phyloP scores from a whole-genome alignment of 768 basidiomycete species.

The Mycena albidolilacea region DNA sequence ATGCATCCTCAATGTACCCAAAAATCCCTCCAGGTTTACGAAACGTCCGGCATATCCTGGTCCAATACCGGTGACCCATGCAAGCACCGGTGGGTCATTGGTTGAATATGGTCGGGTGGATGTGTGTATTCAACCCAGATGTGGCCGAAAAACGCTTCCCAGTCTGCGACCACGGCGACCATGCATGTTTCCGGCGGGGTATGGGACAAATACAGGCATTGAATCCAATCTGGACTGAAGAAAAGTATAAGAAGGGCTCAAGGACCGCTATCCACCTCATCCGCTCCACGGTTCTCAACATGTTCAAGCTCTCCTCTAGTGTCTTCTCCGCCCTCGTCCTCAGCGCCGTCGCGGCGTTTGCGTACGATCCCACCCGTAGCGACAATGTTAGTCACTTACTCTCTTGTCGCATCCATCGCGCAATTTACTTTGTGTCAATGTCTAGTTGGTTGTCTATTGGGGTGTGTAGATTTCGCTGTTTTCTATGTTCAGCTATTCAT shows the following conservation, averaged over 20 bases:
- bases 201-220: background rate
- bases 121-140: background rate
- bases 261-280: background rate
- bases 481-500: background rate
- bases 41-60: background rate
- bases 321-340: background rate
- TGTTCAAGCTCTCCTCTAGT: conserved; percentile 5
- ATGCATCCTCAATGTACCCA: too few species aligned
- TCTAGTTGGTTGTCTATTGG: conserved; percentile 8
- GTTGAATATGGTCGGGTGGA: background rate
- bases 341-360: conserved; percentile 1
- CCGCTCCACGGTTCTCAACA: background rate
- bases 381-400: background rate
- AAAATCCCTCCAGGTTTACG: background rate
- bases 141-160: too few species aligned
- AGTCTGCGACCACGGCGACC: background rate
- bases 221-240: background rate
- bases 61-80: background rate
- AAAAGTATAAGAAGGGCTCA: background rate
- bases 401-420: background rate
- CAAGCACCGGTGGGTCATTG: background rate
- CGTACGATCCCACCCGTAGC: background rate
- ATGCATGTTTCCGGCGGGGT: background rate
- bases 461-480: background rate
- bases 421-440: background rate